Base-by-base conservation (phyloP, 495 filamentous ascomycete species). In the Talaromyces ruber region DNA sequence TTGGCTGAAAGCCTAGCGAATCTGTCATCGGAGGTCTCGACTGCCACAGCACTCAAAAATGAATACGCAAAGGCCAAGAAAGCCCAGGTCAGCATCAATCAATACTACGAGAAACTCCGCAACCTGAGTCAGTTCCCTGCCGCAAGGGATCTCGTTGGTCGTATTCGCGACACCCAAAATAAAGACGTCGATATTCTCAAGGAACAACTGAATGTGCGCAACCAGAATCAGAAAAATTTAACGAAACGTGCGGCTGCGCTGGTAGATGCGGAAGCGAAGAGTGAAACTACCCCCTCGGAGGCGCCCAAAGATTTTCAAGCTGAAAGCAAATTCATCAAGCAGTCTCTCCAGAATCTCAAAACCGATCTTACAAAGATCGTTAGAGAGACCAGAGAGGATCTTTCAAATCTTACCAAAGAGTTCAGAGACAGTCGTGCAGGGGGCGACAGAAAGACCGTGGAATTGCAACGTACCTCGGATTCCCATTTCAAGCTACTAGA, bases 61-160 rank as follows among this genome's bases (percentile, higher is more conserved):
- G 59, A 60, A 30, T 47, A 60, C 16, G 24, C 26, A 30, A 60
- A 51, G 29, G 59, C 59, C 8, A 32, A 32, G 16, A 60, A 60
- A 25, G 43, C 37, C 11, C 39, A 50, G 4, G 6, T 14, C 6
- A 7, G n/a, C 16, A 26, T 60, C 24, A 60, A 51, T 18, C 25
- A 52, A 25, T 45, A 60, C n/a, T 47, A 60, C 30, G 59, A 60
- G 25, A 60, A 51, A 25, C 59, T 60, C 1, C 37, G 39, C 9
- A 60, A 60, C 28, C 34, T 60, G 45, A 30, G 43, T 24, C 59
- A 60, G 18, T 60, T 60, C 18, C 59, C 59, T 30, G 59, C 59
- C 4, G 59, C 59, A 11, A 60, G 28, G 32, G 59, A 60, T 32
- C 59, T 60, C 43, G 28, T 60, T 51, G 24, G 18, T 25, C 21